phyloP scores from a whole-genome alignment of 352 stramenopile species.

The Thalassiosira hispida region DNA sequence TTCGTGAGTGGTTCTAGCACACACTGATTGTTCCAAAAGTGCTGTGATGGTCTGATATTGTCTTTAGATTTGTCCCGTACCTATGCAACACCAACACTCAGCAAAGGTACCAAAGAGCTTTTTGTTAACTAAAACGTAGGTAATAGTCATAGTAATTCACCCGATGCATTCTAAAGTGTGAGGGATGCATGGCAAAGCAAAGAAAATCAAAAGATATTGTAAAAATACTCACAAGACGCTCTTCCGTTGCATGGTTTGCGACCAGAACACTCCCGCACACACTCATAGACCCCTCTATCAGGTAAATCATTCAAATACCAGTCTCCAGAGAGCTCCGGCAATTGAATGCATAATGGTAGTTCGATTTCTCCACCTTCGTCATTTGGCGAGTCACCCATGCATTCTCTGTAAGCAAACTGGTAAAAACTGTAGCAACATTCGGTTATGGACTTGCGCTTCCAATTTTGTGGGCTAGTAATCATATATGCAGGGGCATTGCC shows the following conservation, averaged over 20 bases:
- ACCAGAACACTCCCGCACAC: not conserved
- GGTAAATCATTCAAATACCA: slow-evolving; percentile 1
- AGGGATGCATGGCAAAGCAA: not conserved
- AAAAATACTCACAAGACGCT: not conserved
- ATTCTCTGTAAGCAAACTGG: not conserved
- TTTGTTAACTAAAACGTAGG: not conserved
- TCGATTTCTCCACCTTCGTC: not conserved
- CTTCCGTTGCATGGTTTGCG: not conserved
- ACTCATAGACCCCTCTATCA: not conserved
- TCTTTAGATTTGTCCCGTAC: too few relatives aligned
- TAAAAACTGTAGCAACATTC: not conserved
- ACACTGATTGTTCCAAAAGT: too few relatives aligned
- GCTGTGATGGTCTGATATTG: too few relatives aligned
- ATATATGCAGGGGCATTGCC: not conserved
- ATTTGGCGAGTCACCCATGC: not conserved
- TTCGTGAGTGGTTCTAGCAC: too few relatives aligned
- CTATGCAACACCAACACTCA: too few relatives aligned
- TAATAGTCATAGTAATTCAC: not conserved
- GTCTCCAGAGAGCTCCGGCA: not conserved
- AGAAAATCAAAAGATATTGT: not conserved
- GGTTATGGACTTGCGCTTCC: not conserved
- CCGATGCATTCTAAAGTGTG: not conserved
- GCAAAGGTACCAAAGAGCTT: not conserved
- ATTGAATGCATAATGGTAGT: not conserved
- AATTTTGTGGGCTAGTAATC: not conserved